These are phyloP conservation scores for Trapa incisa DNA, from an alignment of 345 rosid species.

Conservation along the genomic window DNA sequence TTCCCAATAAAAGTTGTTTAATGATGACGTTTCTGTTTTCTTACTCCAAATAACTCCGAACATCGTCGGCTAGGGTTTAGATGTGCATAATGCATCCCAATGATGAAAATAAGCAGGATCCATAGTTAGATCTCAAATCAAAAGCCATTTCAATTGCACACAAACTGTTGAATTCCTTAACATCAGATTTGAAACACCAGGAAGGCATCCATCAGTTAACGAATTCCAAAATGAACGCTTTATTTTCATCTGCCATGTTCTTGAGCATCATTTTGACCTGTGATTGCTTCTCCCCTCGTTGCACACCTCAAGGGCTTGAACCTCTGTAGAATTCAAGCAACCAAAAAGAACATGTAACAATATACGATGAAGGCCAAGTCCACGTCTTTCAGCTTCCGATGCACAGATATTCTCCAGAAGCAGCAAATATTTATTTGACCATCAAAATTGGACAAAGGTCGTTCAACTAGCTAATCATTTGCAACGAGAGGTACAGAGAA, in stretches of 20 bases:
- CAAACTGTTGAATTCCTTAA: too few species aligned
- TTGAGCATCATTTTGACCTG: conserved; percentile 16
- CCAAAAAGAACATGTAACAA: conserved; percentile 3
- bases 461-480: conserved; percentile 16
- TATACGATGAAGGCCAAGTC: not conserved
- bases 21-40: too few species aligned
- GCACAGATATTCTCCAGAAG: not conserved
- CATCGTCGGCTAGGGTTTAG: too few species aligned
- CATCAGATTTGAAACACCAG: too few species aligned
- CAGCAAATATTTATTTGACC: not conserved
- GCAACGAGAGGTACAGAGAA: conserved; percentile 53
- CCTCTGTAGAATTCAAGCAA: conserved; percentile 23
- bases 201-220: not conserved
- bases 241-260: not conserved
- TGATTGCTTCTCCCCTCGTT: conserved; percentile 26
- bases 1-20: too few species aligned
- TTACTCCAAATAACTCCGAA: too few species aligned
- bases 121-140: too few species aligned
- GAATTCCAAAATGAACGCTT: not conserved
- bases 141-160: too few species aligned
- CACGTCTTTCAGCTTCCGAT: not conserved
- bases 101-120: too few species aligned
- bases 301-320: conserved; percentile 55
- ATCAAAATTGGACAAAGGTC: not conserved
- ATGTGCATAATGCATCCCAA: too few species aligned